Conservation (phyloP, 1,139 yeast species). For the Arxiozyma bovina region DNA sequence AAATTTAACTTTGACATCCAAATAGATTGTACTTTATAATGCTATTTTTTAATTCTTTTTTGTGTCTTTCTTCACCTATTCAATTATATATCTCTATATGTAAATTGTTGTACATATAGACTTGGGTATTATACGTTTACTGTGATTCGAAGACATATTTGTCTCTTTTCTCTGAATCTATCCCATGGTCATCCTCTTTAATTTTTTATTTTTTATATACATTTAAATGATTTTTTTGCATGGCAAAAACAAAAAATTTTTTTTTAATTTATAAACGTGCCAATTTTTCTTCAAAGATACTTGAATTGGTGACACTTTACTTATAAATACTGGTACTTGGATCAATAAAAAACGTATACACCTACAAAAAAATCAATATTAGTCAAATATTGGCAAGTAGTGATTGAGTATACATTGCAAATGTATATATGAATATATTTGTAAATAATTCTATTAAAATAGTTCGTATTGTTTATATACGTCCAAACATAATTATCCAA, state of each 20-base stretch:
- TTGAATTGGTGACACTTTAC: neutral
- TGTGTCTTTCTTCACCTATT: neutral
- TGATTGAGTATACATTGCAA: no score
- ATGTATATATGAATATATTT: neutral
- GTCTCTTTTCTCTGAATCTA: neutral
- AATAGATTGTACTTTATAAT: no score
- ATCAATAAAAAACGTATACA: no score
- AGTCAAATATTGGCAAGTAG: no score
- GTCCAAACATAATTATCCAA: neutral
- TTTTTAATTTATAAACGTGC: neutral
- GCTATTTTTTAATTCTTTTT: no score
- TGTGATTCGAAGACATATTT: neutral
- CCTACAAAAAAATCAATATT: no score
- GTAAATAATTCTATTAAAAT: neutral
- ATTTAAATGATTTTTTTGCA: neutral
- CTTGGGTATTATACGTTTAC: no score
- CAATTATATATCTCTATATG: no score
- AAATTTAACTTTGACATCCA: conserved; percentile 1
- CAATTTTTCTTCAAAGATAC: neutral
- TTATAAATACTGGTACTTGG: no score
- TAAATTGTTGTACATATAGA: no score
- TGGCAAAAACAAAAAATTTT: neutral
- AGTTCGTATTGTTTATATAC: neutral
- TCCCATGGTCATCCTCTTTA: neutral
- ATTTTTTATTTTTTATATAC: no score